Conservation (phyloP, 148 eudicot species). For the Camellia japonica region DNA sequence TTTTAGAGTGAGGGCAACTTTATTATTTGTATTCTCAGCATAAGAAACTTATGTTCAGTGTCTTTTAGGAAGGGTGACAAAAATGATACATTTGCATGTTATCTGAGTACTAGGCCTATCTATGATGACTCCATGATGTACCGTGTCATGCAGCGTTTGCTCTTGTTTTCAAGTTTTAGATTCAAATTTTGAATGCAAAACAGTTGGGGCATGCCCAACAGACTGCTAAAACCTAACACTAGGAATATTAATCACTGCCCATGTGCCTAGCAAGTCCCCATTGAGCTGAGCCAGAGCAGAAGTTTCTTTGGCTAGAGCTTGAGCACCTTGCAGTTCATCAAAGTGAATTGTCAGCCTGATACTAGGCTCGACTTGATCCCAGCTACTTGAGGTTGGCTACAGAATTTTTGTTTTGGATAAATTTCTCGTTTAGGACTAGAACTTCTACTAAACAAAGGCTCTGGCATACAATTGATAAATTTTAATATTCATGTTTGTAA, state of each 20-base stretch:
- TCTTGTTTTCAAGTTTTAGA: not conserved
- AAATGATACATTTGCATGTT: not conserved
- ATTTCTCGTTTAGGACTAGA: not conserved
- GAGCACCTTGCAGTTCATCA: not conserved
- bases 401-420: not conserved
- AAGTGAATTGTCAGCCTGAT: not conserved
- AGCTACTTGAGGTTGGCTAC: slow-evolving; percentile 3
- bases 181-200: not conserved
- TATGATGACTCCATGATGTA: not conserved
- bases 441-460: not conserved
- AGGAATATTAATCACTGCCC: not conserved
- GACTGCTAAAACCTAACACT: not conserved
- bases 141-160: not conserved
- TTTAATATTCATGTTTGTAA: not conserved
- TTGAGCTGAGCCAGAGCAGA: not conserved
- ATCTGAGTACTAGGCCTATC: not conserved
- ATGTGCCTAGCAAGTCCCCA: not conserved
- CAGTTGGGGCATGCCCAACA: not conserved
- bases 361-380: not conserved
- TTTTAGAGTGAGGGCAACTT: no score
- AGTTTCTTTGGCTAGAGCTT: not conserved
- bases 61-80: not conserved
- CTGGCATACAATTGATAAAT: not conserved
- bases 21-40: no score
- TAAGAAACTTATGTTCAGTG: not conserved